A percentile compares a stretch with the other conserved stretches of the same genome.
phyloP scores from a whole-genome alignment of 208 protist genomes.

The Acanthamoeba divionensis region DNA sequence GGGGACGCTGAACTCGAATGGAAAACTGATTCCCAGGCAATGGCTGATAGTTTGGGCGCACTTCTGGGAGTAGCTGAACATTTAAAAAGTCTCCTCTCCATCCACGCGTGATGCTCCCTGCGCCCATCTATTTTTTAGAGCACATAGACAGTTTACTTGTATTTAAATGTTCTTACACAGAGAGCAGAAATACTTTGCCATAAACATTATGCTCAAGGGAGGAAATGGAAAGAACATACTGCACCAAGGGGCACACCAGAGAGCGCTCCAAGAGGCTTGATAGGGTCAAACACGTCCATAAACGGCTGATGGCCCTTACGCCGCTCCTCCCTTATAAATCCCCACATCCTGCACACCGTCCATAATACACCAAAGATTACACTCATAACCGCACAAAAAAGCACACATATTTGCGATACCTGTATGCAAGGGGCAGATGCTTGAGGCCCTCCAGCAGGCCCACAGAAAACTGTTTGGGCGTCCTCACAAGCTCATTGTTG shows the following conservation, averaged over 20 bases:
- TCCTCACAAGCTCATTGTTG: background rate
- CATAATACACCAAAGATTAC: background rate
- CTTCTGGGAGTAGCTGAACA: background rate
- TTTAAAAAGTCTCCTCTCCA: conserved; percentile 60
- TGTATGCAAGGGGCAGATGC: conserved; percentile 11
- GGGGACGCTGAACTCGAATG: background rate
- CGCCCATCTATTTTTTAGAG: too few species aligned
- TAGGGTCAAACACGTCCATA: background rate
- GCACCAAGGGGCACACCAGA: background rate
- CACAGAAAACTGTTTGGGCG: background rate
- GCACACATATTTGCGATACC: background rate
- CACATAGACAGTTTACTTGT: too few species aligned
- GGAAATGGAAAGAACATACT: too few species aligned
- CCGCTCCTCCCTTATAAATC: background rate
- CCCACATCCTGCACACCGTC: conserved; percentile 31
- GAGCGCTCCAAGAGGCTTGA: background rate
- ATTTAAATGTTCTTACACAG: too few species aligned
- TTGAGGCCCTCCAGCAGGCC: background rate
- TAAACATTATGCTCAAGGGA: too few species aligned
- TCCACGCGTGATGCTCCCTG: conserved; percentile 49
- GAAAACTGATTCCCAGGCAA: conserved; percentile 59
- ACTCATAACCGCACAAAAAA: background rate
- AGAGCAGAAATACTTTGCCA: too few species aligned
- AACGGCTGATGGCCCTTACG: background rate
- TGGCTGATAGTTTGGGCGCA: background rate